Evolutionary conservation across 345 rosid genomes (phyloP), one percentile per base, ranked within the genome.

Genomic region (Bruguiera parviflora): DNA sequence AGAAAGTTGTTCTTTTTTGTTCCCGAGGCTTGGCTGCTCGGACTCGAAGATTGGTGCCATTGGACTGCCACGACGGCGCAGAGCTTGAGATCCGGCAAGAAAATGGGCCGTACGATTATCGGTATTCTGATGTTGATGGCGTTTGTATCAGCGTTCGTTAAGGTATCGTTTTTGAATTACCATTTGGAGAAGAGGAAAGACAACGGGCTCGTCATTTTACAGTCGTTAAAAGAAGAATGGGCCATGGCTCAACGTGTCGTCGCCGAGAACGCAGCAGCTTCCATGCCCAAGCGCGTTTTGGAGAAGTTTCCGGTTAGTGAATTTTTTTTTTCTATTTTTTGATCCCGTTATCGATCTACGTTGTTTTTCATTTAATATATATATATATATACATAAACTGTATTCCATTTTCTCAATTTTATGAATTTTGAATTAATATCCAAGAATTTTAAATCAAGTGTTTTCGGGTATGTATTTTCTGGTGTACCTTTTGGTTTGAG

Each of bases 191-290:
- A 60, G 39, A 19, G 31, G 35, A 43, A 11, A 35, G 77, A 61
- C 1, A 83, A 75, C 51, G 87, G 86, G 8, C 43, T 78, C 20
- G 49, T 88, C 57, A 76, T 81, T 22, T 71, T 86, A 32, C 84
- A 83, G 66, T 73, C 86, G 19, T 74, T 85, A 57, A 85, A 82
- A 65, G 85, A 91, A 18, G 96, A 88, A 39, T 56, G 83, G 85
- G 75, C 86, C 2, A n/a, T 68, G 67, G 91, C 92, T 53, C 96
- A 88, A 81, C 85, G 81, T 16, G 84, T 71, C 53, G 81, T 88
- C 18, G 51, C 85, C 10, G 89, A 80, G 21, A 66, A 64, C 53
- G 69, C 71, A 15, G 69, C 71, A 15, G 71, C 74, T 8, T 73
- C 86, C 69, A 73, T 81, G 66, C 88, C 93, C 62, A 81, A 75